phyloP scores from a whole-genome alignment of 176 grass and related monocot species.

The Areca catechu region DNA sequence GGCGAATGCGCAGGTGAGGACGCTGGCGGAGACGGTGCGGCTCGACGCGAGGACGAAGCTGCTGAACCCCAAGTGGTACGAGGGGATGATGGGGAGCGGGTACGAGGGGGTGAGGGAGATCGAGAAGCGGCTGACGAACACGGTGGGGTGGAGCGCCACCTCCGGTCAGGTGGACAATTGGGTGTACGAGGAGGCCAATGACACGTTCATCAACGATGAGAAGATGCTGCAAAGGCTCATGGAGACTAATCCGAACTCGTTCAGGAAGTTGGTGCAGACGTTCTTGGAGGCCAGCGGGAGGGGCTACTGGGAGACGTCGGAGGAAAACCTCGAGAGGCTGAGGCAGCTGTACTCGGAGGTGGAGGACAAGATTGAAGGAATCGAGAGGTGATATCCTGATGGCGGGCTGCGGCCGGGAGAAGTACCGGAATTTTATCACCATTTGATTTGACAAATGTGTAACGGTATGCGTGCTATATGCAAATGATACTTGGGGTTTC shows the following conservation, averaged over 20 bases:
- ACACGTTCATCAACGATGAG: slow-evolving; percentile 87
- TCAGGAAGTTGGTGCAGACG: slow-evolving; percentile 88
- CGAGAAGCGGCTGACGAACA: slow-evolving; percentile 94
- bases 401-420: too few relatives aligned
- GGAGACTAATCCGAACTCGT: slow-evolving; percentile 93
- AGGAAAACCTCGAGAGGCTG: slow-evolving; percentile 86
- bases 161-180: slow-evolving; percentile 97
- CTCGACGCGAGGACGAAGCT: slow-evolving; percentile 93
- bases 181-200: slow-evolving; percentile 97
- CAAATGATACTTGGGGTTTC: too few relatives aligned
- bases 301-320: slow-evolving; percentile 97
- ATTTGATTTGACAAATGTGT: too few relatives aligned
- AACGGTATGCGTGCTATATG: too few relatives aligned
- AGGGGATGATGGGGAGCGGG: slow-evolving; percentile 96
- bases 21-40: slow-evolving; percentile 77
- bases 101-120: slow-evolving; percentile 93
- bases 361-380: slow-evolving; percentile 97
- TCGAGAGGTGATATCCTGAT: slow-evolving; percentile 47
- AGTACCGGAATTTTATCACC: too few relatives aligned
- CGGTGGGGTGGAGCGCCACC: slow-evolving; percentile 95
- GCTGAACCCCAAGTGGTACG: slow-evolving; percentile 97
- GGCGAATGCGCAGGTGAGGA: slow-evolving; percentile 91
- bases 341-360: slow-evolving; percentile 87
- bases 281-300: slow-evolving; percentile 93
- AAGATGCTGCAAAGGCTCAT: slow-evolving; percentile 83